phyloP scores from a whole-genome alignment of 345 rosid species.

The Euphorbia peplus region DNA sequence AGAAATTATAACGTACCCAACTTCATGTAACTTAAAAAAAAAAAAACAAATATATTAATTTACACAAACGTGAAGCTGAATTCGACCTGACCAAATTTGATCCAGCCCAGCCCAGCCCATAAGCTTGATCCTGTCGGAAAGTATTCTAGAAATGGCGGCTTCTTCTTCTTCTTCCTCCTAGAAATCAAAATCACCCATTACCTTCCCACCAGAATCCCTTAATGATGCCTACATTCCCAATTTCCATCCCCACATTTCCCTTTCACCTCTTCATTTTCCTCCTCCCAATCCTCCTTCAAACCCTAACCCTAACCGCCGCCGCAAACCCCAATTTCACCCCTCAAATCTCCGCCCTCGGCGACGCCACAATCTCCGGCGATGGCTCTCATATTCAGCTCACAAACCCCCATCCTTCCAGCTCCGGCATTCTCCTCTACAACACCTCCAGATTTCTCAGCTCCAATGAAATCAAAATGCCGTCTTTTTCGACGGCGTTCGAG shows the following conservation, averaged over 20 bases:
- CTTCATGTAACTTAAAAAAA: no score
- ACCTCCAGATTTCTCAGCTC: constrained; percentile 33
- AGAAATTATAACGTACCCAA: no score
- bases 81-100: no score
- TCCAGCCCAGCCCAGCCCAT: no score
- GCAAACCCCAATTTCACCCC: constrained; percentile 31
- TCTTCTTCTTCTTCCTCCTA: not conserved
- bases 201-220: not conserved
- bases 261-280: constrained; percentile 15
- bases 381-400: constrained; percentile 33
- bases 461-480: constrained; percentile 16
- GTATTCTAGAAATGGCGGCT: not conserved
- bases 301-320: constrained; percentile 24
- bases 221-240: constrained; percentile 24
- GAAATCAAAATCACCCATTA: not conserved
- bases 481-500: constrained; percentile 42
- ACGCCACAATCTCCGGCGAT: constrained; percentile 28
- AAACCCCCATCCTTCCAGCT: constrained; percentile 27
- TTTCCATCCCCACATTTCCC: constrained; percentile 1
- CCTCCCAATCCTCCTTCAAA: constrained; percentile 18
- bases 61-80: no score
- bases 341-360: constrained; percentile 33
- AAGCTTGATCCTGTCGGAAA: not conserved
- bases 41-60: no score
- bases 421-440: constrained; percentile 32